phyloP scores from a whole-genome alignment of 169 alveolate species.

The Plasmodium ovale region DNA sequence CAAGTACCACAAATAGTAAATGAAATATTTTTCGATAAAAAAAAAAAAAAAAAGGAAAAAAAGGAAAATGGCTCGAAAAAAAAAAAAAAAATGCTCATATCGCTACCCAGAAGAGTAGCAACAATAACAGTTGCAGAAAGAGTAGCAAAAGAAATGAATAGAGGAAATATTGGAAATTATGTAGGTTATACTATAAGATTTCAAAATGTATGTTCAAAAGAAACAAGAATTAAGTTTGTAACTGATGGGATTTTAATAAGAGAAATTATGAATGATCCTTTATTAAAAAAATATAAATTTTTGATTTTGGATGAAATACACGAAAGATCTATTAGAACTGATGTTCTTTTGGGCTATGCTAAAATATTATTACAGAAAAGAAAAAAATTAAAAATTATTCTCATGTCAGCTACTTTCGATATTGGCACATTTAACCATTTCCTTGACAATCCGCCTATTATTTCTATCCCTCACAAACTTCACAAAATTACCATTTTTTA shows the following conservation, averaged over 20 bases:
- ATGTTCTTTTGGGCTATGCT: constrained; percentile 92
- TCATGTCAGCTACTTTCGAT: constrained; percentile 96
- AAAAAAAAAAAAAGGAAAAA: not conserved
- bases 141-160: constrained; percentile 89
- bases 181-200: constrained; percentile 95
- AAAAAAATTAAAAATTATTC: constrained; percentile 90
- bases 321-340: constrained; percentile 95
- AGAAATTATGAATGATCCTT: constrained; percentile 90
- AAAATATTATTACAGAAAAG: constrained; percentile 85
- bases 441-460: constrained; percentile 80
- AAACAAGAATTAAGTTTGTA: constrained; percentile 92
- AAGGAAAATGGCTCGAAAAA: not conserved
- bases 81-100: constrained; percentile 67
- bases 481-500: constrained; percentile 84
- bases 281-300: constrained; percentile 88
- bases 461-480: constrained; percentile 58
- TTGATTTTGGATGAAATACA: constrained; percentile 96
- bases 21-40: constrained; percentile 81
- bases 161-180: constrained; percentile 87
- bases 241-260: constrained; percentile 96
- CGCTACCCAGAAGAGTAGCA: constrained; percentile 95
- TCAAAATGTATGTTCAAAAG: constrained; percentile 87
- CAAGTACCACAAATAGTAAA: constrained; percentile 94
- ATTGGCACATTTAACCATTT: constrained; percentile 86
- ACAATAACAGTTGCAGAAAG: constrained; percentile 93